Base-by-base conservation (phyloP, 768 basidiomycete species). In the Russula ochroleuca region DNA sequence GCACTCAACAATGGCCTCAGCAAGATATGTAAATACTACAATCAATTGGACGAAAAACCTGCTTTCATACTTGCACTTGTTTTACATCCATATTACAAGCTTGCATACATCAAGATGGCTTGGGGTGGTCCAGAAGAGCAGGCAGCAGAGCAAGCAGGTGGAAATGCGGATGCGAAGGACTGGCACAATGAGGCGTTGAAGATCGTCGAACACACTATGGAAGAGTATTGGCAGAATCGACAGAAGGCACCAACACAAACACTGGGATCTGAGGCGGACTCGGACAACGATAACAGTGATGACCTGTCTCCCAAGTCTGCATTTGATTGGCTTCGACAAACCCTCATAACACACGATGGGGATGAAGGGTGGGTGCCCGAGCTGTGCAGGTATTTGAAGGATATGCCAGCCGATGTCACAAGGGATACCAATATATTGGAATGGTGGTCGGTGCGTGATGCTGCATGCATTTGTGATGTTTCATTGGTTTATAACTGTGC, bases 61-160 rank as follows among this genome's bases (percentile, higher is more conserved):
- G 51, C 57, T 0, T 72, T 68, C 54, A 52, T 75, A 1, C 69
- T 73, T 0, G 66, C 33, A 3, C 8, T 33, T 4, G 33, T 8
- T 8, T 4, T 33, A 4, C 33, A 33, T 33, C 33, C 33, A 8
- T 33, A 33, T 8, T 33, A 4, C 33, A 33, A 33, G 33, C 33
- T 33, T 3, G 33, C 33, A 3, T 33, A 33, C 8, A 33, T 33
- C 8, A 8, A 8, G 33, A 33, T 33, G 33, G 8, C 33, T 3
- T 33, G 73, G 74, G 73, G 74, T 7, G 68, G 74, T 8, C 55
- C 62, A 0, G 58, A 68, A 1, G 74, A 75, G 37, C 72, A 75
- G 38, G 54, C 1, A 1, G 25, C 54, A 28, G 69, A 62, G 14
- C 10, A 19, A 1, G n/a, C 17, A 3, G 11, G 9, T 2, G 45